A percentile compares a stretch with the other conserved stretches of the same genome.
Evolutionary conservation across 2,329 filamentous ascomycete genomes (phyloP).

Genomic region (Leptodontidium sp.): DNA sequence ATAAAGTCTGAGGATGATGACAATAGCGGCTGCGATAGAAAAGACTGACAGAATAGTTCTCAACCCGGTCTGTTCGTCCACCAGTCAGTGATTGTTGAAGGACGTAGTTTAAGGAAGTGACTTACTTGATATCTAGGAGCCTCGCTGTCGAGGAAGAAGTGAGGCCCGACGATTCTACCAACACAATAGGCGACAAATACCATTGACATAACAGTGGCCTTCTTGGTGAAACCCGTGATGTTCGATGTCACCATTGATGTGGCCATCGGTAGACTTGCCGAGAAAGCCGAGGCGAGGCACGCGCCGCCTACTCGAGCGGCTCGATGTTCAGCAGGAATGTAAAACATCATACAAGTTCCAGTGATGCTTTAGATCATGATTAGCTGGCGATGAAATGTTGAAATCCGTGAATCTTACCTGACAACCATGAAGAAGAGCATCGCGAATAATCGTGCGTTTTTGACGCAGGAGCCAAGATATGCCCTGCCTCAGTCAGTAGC

Average conservation of each 20-base stretch:
- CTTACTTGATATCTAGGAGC: conserved; percentile 2
- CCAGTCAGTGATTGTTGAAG: neutral
- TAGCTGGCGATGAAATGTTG: no score
- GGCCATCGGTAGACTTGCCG: neutral
- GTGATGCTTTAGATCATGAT: neutral
- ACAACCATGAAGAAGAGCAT: conserved; percentile 15
- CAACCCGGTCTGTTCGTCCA: neutral
- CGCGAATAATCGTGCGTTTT: conserved; percentile 4
- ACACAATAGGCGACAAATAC: conserved; percentile 1
- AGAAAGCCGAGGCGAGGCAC: conserved; percentile 6
- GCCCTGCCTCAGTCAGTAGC: neutral
- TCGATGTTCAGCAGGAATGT: neutral
- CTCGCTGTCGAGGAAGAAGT: conserved; percentile 8
- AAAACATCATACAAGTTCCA: conserved; percentile 13
- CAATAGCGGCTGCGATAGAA: neutral
- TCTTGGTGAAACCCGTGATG: conserved; percentile 6
- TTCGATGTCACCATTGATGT: conserved; percentile 13
- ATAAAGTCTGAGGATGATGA: neutral
- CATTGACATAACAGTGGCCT: neutral
- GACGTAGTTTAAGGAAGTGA: neutral
- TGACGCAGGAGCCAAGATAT: conserved; percentile 6
- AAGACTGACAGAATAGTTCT: neutral
- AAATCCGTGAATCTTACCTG: neutral
- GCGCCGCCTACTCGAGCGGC: conserved; percentile 3
- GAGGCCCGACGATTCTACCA: neutral